A percentile compares a stretch with the other conserved stretches of the same genome.
Evolutionary conservation across 192 early-diverging fungal species (phyloP).

Genomic region (Backusella tuberculispora): DNA sequence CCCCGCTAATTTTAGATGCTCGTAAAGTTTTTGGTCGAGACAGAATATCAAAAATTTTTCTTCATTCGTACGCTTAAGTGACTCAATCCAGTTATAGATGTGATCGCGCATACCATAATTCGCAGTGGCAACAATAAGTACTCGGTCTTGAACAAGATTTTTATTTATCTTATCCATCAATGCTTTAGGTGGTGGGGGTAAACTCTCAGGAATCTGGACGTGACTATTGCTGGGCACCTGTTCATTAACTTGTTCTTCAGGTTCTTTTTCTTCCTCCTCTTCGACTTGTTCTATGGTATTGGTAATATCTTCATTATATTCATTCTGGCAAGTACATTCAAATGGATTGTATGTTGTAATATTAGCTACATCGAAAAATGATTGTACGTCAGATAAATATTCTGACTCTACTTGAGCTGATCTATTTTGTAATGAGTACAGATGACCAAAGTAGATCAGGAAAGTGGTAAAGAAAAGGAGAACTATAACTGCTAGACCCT

Average conservation of each 20-base stretch:
- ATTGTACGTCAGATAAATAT: constrained; percentile 10
- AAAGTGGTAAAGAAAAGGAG: background rate
- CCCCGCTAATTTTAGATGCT: constrained; percentile 22
- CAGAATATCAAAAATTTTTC: constrained; percentile 33
- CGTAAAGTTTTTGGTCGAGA: constrained; percentile 27
- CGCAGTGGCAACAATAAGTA: constrained; percentile 30
- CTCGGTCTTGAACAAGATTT: constrained; percentile 16
- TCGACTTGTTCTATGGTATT: background rate
- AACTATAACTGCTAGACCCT: background rate
- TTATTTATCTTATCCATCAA: constrained; percentile 22
- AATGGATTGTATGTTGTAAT: background rate
- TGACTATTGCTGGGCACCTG: background rate
- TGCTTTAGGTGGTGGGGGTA: constrained; percentile 14
- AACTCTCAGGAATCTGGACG: background rate
- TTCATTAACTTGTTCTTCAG: background rate
- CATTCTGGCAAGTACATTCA: background rate
- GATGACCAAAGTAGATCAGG: constrained; percentile 14
- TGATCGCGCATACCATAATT: constrained; percentile 31
- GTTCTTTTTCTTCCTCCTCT: background rate
- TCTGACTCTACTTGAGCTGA: background rate
- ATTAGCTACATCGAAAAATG: constrained; percentile 13
- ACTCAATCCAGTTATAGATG: constrained; percentile 38
- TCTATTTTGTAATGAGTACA: constrained; percentile 7
- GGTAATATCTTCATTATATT: background rate
- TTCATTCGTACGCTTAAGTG: constrained; percentile 26